Conservation (phyloP, 176 grass and related monocot species). For the Oryza rufipogon region DNA sequence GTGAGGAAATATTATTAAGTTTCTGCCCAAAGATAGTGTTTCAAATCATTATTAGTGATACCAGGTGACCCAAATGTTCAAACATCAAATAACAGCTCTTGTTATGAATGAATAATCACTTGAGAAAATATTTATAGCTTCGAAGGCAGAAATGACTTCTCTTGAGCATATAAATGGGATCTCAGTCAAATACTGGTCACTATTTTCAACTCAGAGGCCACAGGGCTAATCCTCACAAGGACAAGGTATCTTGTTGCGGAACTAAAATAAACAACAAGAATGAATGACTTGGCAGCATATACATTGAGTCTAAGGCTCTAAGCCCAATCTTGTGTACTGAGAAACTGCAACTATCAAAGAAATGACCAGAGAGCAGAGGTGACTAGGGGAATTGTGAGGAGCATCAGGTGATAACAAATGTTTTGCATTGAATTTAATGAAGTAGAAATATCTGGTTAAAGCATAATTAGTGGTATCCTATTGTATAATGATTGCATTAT, state of each 20-base stretch:
- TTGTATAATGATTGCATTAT: background rate
- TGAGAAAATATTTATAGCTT: conserved; percentile 15
- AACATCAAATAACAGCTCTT: background rate
- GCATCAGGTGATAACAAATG: background rate
- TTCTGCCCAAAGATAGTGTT: conserved; percentile 22
- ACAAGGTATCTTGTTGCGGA: background rate
- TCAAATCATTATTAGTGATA: background rate
- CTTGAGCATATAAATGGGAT: background rate
- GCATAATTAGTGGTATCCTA: background rate
- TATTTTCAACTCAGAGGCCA: conserved; percentile 8
- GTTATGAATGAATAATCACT: background rate
- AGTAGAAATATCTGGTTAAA: conserved; percentile 23
- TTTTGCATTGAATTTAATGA: conserved; percentile 7
- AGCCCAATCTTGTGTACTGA: too few relatives aligned
- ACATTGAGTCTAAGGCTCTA: background rate
- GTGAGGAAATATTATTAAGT: background rate
- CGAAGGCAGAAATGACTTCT: conserved; percentile 15
- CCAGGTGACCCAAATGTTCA: background rate
- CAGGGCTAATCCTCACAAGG: background rate
- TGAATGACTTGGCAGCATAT: background rate
- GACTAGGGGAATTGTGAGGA: background rate
- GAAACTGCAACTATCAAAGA: too few relatives aligned
- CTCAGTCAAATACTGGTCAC: conserved; percentile 1
- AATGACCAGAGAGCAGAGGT: too few relatives aligned
- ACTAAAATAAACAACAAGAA: background rate